Conservation (phyloP, 176 grass and related monocot species). For the Tillandsia fasciculata region DNA sequence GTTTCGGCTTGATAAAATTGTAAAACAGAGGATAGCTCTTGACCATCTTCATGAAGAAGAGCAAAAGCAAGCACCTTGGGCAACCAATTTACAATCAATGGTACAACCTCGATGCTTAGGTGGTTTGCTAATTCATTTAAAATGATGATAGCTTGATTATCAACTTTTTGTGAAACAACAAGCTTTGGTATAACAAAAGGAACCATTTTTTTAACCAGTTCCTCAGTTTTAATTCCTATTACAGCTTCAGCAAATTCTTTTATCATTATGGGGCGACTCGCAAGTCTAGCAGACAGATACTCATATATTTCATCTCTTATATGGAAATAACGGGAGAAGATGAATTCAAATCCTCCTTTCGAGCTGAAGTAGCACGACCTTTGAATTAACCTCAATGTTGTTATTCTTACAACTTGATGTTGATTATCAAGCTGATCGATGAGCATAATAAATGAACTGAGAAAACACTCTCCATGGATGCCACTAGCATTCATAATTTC, state of each 20-base stretch:
- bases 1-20: conserved; percentile 80
- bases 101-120: conserved; percentile 46
- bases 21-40: conserved; percentile 64
- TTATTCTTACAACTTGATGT: conserved; percentile 52
- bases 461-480: conserved; percentile 55
- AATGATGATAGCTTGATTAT: conserved; percentile 49
- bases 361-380: conserved; percentile 49
- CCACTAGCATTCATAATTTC: conserved; percentile 64
- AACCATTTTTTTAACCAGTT: conserved; percentile 67
- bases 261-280: conserved; percentile 47
- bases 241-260: conserved; percentile 70
- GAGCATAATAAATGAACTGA: conserved; percentile 65
- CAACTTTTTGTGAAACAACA: conserved; percentile 57
- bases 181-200: conserved; percentile 87
- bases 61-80: conserved; percentile 81
- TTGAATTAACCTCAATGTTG: conserved; percentile 55
- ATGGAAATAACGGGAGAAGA: conserved; percentile 51
- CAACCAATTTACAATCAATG: conserved; percentile 49
- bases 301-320: conserved; percentile 60
- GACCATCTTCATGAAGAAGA: conserved; percentile 62
- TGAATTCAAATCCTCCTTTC: conserved; percentile 63
- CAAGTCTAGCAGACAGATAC: conserved; percentile 60
- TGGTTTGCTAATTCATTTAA: conserved; percentile 64
- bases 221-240: conserved; percentile 63
- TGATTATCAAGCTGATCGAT: conserved; percentile 57